These are phyloP conservation scores for Diplodia seriata DNA, from an alignment of 2,329 filamentous ascomycete species.

Conservation along the genomic window DNA sequence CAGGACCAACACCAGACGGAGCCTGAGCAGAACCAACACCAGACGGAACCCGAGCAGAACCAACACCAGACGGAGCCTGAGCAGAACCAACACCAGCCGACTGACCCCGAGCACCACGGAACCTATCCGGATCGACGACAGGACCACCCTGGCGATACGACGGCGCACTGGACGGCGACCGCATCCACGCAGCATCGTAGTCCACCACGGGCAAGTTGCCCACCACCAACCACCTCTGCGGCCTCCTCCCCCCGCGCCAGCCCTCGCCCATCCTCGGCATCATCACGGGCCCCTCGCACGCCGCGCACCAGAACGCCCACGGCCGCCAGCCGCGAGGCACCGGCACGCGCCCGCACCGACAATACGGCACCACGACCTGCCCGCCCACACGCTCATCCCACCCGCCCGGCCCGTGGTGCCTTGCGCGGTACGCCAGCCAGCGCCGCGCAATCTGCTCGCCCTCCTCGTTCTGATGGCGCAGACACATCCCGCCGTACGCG, in stretches of 20 bases:
- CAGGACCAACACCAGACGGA: background rate
- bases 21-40: too few relatives aligned
- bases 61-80: background rate
- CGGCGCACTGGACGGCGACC: background rate
- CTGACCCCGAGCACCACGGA: background rate
- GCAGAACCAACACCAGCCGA: background rate
- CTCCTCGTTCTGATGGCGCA: constrained; percentile 1
- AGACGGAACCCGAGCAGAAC: background rate
- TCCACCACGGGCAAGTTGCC: background rate
- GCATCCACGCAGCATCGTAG: background rate
- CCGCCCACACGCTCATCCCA: background rate
- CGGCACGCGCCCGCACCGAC: background rate
- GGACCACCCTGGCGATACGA: background rate
- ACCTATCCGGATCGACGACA: background rate
- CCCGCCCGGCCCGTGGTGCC: background rate
- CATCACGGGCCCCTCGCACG: background rate
- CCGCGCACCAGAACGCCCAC: constrained; percentile 22
- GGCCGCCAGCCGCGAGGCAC: background rate
- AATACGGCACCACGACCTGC: background rate
- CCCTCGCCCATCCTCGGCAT: background rate
- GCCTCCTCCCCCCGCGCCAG: background rate
- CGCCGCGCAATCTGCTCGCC: background rate
- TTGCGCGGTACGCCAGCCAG: background rate
- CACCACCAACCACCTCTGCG: constrained; percentile 2
- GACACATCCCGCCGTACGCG: background rate